These are phyloP conservation scores for Candida glaebosa DNA, from an alignment of 805 yeast genomes.

Conservation along the genomic window DNA sequence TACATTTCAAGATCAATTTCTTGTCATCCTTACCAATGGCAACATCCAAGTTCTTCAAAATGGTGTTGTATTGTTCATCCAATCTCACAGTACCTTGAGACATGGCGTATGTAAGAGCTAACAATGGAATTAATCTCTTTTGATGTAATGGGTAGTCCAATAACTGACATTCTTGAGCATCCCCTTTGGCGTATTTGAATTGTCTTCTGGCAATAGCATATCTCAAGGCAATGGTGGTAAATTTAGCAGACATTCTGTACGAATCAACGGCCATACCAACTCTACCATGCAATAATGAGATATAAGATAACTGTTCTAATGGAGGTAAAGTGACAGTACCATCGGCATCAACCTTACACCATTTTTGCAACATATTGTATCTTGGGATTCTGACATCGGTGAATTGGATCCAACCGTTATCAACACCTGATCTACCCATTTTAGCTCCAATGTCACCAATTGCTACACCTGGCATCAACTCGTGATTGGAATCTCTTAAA, in stretches of 20 bases:
- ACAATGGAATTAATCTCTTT: slow-evolving; percentile 42
- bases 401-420: slow-evolving; percentile 48
- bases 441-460: slow-evolving; percentile 47
- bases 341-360: slow-evolving; percentile 36
- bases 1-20: slow-evolving; percentile 26
- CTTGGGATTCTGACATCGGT: slow-evolving; percentile 42
- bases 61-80: slow-evolving; percentile 28
- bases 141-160: slow-evolving; percentile 45
- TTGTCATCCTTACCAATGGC: slow-evolving; percentile 34
- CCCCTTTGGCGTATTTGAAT: slow-evolving; percentile 28
- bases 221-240: slow-evolving; percentile 41
- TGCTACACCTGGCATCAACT: slow-evolving; percentile 41
- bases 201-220: slow-evolving; percentile 47
- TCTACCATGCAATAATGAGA: slow-evolving; percentile 43
- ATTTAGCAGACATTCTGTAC: slow-evolving; percentile 39
- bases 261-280: slow-evolving; percentile 44
- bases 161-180: slow-evolving; percentile 35
- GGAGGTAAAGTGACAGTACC: slow-evolving; percentile 43
- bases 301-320: slow-evolving; percentile 42
- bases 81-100: slow-evolving; percentile 37
- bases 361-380: slow-evolving; percentile 44
- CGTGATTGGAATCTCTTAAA: slow-evolving; percentile 41
- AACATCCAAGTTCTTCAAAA: slow-evolving; percentile 31
- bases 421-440: slow-evolving; percentile 49
- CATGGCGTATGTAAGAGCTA: slow-evolving; percentile 38